Evolutionary conservation across 2,329 filamentous ascomycete species (phyloP).

Genomic region (Zymoseptoria pseudotritici): DNA sequence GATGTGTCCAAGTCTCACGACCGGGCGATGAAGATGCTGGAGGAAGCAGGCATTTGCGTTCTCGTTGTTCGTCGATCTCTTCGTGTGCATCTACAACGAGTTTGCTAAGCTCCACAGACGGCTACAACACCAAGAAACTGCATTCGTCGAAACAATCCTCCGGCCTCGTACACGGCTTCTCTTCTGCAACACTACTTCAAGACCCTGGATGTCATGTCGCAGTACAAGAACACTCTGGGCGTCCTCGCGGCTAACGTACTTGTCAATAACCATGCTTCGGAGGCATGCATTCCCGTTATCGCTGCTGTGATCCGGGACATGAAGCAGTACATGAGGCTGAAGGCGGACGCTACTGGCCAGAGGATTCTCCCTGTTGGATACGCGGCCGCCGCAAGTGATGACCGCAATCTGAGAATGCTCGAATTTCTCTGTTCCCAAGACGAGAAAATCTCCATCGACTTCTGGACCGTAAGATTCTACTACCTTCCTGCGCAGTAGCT

Average conservation of each 20-base stretch:
- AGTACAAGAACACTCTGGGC: conserved; percentile 7
- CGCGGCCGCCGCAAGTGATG: background rate
- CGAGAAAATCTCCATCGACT: conserved; percentile 1
- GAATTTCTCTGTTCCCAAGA: conserved; percentile 7
- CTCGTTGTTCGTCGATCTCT: conserved; percentile 4
- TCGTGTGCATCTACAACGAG: background rate
- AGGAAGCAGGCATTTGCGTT: conserved; percentile 12
- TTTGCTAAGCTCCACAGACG: background rate
- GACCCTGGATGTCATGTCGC: conserved; percentile 5
- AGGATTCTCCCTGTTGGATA: conserved; percentile 13
- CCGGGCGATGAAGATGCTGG: conserved; percentile 13
- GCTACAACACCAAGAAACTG: conserved; percentile 1
- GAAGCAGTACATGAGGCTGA: conserved; percentile 10
- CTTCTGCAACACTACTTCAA: conserved; percentile 2
- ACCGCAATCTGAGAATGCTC: conserved; percentile 3
- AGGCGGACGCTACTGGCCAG: conserved; percentile 4
- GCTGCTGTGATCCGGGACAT: conserved; percentile 13
- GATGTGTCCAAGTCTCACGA: conserved; percentile 8
- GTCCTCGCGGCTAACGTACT: conserved; percentile 5
- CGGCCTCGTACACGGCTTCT: conserved; percentile 5
- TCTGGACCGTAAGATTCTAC: conserved; percentile 5
- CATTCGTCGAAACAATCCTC: conserved; percentile 7
- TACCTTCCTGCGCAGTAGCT: background rate
- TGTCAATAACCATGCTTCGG: conserved; percentile 3
- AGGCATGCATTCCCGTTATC: conserved; percentile 8